Evolutionary conservation across 371 early-diverging fungal genomes (phyloP), one percentile per base, ranked within the genome.

Genomic region (Apophysomyces ossiformis): DNA sequence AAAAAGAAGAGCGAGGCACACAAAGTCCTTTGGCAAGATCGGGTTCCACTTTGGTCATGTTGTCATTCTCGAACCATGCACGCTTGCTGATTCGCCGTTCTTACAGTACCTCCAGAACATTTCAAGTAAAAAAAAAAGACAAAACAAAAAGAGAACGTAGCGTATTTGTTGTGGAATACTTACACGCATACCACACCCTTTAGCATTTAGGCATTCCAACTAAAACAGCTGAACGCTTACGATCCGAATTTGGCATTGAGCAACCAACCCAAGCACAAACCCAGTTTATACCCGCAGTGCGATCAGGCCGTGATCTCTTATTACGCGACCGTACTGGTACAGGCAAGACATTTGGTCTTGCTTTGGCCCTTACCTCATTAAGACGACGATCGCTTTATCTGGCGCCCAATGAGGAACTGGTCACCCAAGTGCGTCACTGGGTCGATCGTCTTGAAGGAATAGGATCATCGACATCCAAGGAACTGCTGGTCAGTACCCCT

Each of bases 331-430:
- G 78, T 0, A 90, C 94, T 2, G 94, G 94, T 6, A 86, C 91
- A 11, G 94, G 94, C n/a, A 94, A 94, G 69, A 85, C 92, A 1
- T 86, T 94, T 68, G 92, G 90, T 0, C 69, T 90, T 16, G 78
- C 90, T 6, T 68, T 87, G 1, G 76, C 88, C 0, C 61, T 92
- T 18, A 73, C 76, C 6, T 32, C 47, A 35, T 58, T 65, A 50
- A 77, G 70, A 8, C 75, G 76, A 18, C 82, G 76, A 6, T 77
- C 90, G 1, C 75, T 98, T 6, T 82, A 95, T 39, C 69, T 96
- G 43, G 93, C 89, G 7, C 95, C 94, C 2, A 96, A 94, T 36
- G 89, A 93, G 64, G 96, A 96, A 67, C 82, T 98, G 8, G 97
- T 94, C 1, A 66, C 85, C 15, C 99, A 98, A 70, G 84, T 94